Conservation (phyloP, 2,329 filamentous ascomycete genomes). For the Sclerotiophoma versabilis region DNA sequence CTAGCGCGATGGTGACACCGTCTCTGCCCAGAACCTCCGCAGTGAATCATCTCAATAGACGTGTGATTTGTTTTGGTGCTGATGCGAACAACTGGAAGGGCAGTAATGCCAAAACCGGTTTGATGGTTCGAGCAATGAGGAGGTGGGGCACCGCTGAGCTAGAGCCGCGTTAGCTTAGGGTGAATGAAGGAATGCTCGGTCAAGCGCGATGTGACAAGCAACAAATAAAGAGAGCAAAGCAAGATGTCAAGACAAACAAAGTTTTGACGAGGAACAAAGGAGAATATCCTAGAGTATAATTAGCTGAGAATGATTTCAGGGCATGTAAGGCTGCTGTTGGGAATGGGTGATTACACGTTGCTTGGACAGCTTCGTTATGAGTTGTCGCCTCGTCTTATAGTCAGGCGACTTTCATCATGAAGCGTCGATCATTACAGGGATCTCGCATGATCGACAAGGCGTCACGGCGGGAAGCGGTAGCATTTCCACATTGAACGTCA, state of each 20-base stretch:
- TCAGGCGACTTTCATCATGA: constrained; percentile 12
- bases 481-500: not conserved
- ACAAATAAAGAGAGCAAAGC: not conserved
- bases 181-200: constrained; percentile 1
- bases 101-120: too few relatives aligned
- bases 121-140: not conserved
- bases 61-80: not conserved
- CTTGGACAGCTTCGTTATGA: constrained; percentile 4
- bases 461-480: constrained; percentile 3
- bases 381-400: constrained; percentile 3
- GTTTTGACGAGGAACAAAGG: not conserved
- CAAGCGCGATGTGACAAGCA: not conserved
- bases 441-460: constrained; percentile 6
- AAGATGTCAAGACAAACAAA: not conserved
- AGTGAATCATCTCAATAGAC: not conserved
- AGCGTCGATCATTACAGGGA: constrained; percentile 7
- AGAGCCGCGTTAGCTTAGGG: constrained; percentile 3
- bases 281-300: too few relatives aligned
- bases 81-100: too few relatives aligned
- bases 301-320: not conserved
- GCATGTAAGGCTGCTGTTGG: not conserved
- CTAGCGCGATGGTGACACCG: not conserved
- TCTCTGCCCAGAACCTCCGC: not conserved
- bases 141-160: constrained; percentile 1
- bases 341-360: not conserved